Base-by-base conservation (phyloP, 2,329 filamentous ascomycete species). In the Pseudogymnoascus sp. region DNA sequence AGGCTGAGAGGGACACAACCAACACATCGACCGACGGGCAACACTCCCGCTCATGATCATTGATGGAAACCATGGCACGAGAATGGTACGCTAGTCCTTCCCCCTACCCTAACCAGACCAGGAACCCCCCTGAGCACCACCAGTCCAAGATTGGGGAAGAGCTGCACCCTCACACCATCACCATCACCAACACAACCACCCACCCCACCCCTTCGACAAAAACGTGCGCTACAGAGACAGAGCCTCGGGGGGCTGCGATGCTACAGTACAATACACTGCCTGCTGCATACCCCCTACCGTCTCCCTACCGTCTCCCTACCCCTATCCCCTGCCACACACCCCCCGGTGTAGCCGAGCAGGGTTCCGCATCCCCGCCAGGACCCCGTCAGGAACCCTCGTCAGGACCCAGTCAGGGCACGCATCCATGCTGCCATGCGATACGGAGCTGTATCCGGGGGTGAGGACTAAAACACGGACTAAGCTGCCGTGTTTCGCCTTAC, bases 401-500 rank as follows among this genome's bases (percentile, higher is more conserved):
- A 44, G 18, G 18, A 11, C 10, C 28, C 28, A 10, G 28, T 10
- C 28, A 31, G 8, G 8, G 31, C 31, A 33, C 31, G 8, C 40
- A 44, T 31, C 47, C 47, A 53, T 53, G 47, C 25, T 53, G 47
- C 47, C 47, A 53, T 53, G 47, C 47, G 47, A 53, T 53, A 53
- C 47, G 47, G 47, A 53, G 47, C 23, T 11, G 1, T 8, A 16
- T 25, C 47, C 25, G 25, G 47, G 6, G 14, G 28, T 44, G 8
- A 53, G 25, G 25, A 53, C 47, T 53, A 53, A 53, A 50, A 53
- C 47, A 31, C 47, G 10, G 7, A 16, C 47, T 53, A 50, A 50
- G 47, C 40, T 31, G 8, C 47, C 47, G 47, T 53, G 47, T 53
- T 53, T 53, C 47, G 47, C 47, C 47, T 25, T 53, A 31, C 23